These are phyloP conservation scores for Triticum aestivum DNA, from an alignment of 176 grass and related monocot species.

Conservation along the genomic window DNA sequence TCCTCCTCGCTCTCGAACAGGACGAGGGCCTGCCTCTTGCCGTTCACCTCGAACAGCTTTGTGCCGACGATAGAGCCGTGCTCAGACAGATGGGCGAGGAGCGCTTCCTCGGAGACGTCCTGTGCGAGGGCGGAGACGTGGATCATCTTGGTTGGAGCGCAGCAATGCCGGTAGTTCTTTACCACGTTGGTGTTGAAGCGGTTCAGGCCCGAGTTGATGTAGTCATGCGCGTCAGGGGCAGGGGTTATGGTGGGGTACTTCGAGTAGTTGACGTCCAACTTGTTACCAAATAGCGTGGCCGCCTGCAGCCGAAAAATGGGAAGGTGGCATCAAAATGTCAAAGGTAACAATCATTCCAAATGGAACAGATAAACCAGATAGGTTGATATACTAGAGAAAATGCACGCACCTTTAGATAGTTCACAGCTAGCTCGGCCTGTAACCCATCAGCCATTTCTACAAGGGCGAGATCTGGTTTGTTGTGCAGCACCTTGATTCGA, in stretches of 20 bases:
- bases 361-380: slow-evolving; percentile 14
- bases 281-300: slow-evolving; percentile 69
- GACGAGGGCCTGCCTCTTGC: slow-evolving; percentile 78
- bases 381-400: background rate
- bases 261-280: slow-evolving; percentile 84
- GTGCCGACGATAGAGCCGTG: slow-evolving; percentile 71
- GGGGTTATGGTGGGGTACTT: slow-evolving; percentile 78
- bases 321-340: background rate
- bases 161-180: slow-evolving; percentile 94
- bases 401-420: slow-evolving; percentile 71
- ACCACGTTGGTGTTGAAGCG: slow-evolving; percentile 77
- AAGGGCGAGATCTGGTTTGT: slow-evolving; percentile 95
- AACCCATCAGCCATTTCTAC: slow-evolving; percentile 97
- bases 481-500: slow-evolving; percentile 84
- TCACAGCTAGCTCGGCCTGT: slow-evolving; percentile 90
- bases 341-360: slow-evolving; percentile 9
- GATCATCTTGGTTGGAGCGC: slow-evolving; percentile 90
- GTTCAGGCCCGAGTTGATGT: slow-evolving; percentile 71
- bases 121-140: slow-evolving; percentile 86
- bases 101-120: slow-evolving; percentile 59
- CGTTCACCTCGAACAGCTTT: slow-evolving; percentile 86
- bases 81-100: slow-evolving; percentile 65
- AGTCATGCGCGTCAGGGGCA: slow-evolving; percentile 69
- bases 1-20: slow-evolving; percentile 73
- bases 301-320: slow-evolving; percentile 40